A percentile compares a stretch with the other conserved stretches of the same genome.
phyloP scores from a whole-genome alignment of 1,284 basidiomycete genomes.

The Ganoderma boninense region DNA sequence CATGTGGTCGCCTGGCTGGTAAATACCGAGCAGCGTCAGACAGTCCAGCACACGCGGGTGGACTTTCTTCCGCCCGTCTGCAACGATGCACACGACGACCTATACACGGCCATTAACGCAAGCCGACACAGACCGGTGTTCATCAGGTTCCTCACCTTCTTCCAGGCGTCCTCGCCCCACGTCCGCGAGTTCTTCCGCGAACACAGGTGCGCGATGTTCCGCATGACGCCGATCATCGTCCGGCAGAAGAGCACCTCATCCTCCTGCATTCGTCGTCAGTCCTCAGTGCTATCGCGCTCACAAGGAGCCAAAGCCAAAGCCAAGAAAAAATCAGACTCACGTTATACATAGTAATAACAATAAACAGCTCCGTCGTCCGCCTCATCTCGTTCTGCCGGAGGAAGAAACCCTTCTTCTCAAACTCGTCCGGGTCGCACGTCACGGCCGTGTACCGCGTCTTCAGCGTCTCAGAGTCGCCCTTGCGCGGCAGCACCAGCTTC shows the following conservation, averaged over 20 bases:
- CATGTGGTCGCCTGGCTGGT: slow-evolving; percentile 85
- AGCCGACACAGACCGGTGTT: not conserved
- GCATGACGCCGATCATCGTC: slow-evolving; percentile 97
- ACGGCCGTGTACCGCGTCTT: slow-evolving; percentile 89
- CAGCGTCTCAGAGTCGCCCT: slow-evolving; percentile 86
- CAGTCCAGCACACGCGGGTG: slow-evolving; percentile 96
- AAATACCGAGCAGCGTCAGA: slow-evolving; percentile 82
- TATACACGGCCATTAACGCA: slow-evolving; percentile 40
- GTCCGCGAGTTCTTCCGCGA: slow-evolving; percentile 93
- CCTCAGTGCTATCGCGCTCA: not conserved
- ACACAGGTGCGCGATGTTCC: slow-evolving; percentile 90
- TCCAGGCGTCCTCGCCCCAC: slow-evolving; percentile 97
- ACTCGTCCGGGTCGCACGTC: slow-evolving; percentile 94
- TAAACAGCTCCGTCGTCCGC: slow-evolving; percentile 91
- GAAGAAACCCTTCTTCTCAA: slow-evolving; percentile 84
- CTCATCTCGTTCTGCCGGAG: slow-evolving; percentile 86
- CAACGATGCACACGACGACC: slow-evolving; percentile 96
- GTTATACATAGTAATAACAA: slow-evolving; percentile 97
- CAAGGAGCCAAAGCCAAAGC: not conserved
- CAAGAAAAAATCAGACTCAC: slow-evolving; percentile 55
- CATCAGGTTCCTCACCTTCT: slow-evolving; percentile 68
- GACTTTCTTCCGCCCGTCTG: slow-evolving; percentile 92
- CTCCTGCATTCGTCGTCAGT: slow-evolving; percentile 64
- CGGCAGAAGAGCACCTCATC: slow-evolving; percentile 94
- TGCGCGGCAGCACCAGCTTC: slow-evolving; percentile 83